phyloP scores from a whole-genome alignment of 305 asterid genomes.

The Coffea humblotiana region DNA sequence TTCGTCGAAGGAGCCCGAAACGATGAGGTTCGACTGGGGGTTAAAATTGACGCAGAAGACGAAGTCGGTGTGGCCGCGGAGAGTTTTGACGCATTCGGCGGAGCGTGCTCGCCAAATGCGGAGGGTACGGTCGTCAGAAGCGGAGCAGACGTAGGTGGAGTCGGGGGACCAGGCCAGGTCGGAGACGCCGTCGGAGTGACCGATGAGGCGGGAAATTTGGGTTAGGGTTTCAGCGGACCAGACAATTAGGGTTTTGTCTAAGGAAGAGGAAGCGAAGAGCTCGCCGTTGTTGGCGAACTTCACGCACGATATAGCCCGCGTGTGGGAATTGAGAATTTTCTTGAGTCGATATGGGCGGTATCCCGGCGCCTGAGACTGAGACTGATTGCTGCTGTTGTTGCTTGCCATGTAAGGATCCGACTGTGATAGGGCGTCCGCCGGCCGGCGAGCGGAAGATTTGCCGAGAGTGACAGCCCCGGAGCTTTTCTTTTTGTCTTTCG shows the following conservation, averaged over 20 bases:
- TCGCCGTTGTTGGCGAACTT: constrained; percentile 75
- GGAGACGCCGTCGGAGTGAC: constrained; percentile 80
- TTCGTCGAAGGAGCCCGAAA: constrained; percentile 83
- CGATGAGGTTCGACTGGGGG: constrained; percentile 67
- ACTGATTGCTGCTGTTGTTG: constrained; percentile 32
- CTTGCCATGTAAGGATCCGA: constrained; percentile 35
- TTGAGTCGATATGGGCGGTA: constrained; percentile 66
- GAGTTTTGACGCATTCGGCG: constrained; percentile 74
- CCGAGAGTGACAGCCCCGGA: neutral
- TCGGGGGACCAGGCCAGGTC: constrained; percentile 92
- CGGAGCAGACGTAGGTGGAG: constrained; percentile 85
- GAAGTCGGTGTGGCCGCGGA: constrained; percentile 64
- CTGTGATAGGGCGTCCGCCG: constrained; percentile 1
- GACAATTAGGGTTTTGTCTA: constrained; percentile 77
- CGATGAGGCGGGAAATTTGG: constrained; percentile 52
- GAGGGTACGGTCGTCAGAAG: constrained; percentile 90
- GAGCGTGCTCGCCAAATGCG: constrained; percentile 85
- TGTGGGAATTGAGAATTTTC: constrained; percentile 51
- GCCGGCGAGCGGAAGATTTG: neutral
- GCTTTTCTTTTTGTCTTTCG: neutral
- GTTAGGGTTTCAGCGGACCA: constrained; percentile 70
- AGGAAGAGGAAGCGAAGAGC: constrained; percentile 79
- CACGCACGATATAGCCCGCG: constrained; percentile 69
- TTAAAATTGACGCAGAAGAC: constrained; percentile 85
- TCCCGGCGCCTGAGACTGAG: constrained; percentile 19